Base-by-base conservation (phyloP, 768 basidiomycete species). In the Agrocybe pediades region DNA sequence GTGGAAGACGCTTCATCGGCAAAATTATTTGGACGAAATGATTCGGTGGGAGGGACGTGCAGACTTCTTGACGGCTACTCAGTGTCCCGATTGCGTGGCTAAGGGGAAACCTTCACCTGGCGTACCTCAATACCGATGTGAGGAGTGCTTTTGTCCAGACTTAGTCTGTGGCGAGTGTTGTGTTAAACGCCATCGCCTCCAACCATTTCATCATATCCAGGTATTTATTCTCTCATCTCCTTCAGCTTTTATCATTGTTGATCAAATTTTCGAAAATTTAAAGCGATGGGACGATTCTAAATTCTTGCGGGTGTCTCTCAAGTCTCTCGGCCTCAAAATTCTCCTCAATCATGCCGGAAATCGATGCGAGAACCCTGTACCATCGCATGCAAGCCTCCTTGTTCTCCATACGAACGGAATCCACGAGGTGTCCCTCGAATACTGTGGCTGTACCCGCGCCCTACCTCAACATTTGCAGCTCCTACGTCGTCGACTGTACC, bases 391-490 rank as follows among this genome's bases (percentile, higher is more conserved):
- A 16, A 36, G 36, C 29, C 59, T 69, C 41, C 54, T 57, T 4
- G 54, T 67, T 24, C 11, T 69, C 15, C 51, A 67, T 26, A 53
- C 52, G 26, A 63, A 60, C 20, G 65, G 67, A 16, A 54, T 69
- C 9, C 65, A 68, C 46, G 20, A 56, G 23, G 54, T 64, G 9
- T 25, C 44, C 6, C 21, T 68, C 9, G 42, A 55, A 15, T 69
- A 65, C 29, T 69, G 67, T 50, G 50, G 58, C 24, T 69, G 68
- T 43, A 27, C 46, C 9, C 39, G 29, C 5, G 51, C 45, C 3
- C 19, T 50, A 11, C 57, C 50, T 13, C 23, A 55, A 20, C 50
- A 54, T 21, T 27, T 55, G 16, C 65, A 66, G 17, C 46, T 44
- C n/a, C 29, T 53, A 15, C 23, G 44, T 2, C 44, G 44, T 6